Percentiles rank a stretch among this genome's conserved stretches.
phyloP scores from a whole-genome alignment of 306 rosid genomes.

The Ochetophila trinervis region DNA sequence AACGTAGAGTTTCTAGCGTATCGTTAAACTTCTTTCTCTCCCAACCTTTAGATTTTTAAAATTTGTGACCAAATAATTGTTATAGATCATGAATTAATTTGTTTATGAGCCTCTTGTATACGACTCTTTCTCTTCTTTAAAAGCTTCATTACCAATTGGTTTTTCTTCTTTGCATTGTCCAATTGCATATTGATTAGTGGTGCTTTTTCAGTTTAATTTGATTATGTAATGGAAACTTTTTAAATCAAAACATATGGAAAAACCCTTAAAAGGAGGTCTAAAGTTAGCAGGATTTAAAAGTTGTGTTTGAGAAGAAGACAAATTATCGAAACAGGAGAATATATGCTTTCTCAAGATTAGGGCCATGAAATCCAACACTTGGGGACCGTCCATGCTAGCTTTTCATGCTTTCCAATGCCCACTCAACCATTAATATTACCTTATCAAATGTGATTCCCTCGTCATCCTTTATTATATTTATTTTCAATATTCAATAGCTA shows the following conservation, averaged over 20 bases:
- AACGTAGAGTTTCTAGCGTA: too few species aligned
- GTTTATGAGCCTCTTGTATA: too few species aligned
- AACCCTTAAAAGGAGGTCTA: slow-evolving; percentile 50
- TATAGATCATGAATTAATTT: too few species aligned
- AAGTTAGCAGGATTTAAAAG: slow-evolving; percentile 53
- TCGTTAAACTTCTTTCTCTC: too few species aligned
- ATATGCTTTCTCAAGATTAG: slow-evolving; percentile 53
- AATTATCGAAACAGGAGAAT: slow-evolving; percentile 49
- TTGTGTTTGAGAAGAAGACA: slow-evolving; percentile 48
- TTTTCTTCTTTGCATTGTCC: too few species aligned
- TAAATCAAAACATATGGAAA: slow-evolving; percentile 39
- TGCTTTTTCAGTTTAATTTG: slow-evolving; percentile 16
- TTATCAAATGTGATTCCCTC: slow-evolving; percentile 21
- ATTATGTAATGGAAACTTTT: slow-evolving; percentile 25
- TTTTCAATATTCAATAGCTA: neutral
- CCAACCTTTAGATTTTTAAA: too few species aligned
- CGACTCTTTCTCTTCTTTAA: too few species aligned
- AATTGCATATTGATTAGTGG: slow-evolving; percentile 6
- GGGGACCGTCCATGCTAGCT: slow-evolving; percentile 27
- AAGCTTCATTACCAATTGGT: too few species aligned
- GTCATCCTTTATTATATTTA: slow-evolving; percentile 8
- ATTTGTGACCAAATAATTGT: too few species aligned
- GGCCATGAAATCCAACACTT: slow-evolving; percentile 41
- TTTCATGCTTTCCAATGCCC: slow-evolving; percentile 36
- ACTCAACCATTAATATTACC: slow-evolving; percentile 11